Evolutionary conservation across 1,139 yeast genomes (phyloP).

Genomic region (Blastobotrys apis): DNA sequence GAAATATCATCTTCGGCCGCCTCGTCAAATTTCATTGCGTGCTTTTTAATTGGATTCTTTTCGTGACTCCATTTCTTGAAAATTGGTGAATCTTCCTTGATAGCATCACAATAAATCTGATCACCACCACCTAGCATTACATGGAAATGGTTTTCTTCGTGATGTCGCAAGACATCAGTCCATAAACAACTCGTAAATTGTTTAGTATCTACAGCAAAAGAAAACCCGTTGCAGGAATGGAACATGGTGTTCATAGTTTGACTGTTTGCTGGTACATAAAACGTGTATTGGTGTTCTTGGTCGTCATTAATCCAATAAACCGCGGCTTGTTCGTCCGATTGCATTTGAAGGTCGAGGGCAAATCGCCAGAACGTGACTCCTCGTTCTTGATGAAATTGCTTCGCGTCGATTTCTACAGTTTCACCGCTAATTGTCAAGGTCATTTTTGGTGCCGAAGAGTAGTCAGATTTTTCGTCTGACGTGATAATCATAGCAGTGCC

Average conservation of each 20-base stretch:
- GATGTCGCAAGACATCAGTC: constrained; percentile 75
- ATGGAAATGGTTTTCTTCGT: constrained; percentile 62
- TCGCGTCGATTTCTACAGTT: constrained; percentile 18
- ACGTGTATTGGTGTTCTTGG: constrained; percentile 43
- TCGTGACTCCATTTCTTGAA: constrained; percentile 58
- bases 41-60: constrained; percentile 46
- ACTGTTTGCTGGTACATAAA: constrained; percentile 52
- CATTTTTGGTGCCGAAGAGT: constrained; percentile 21
- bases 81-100: constrained; percentile 51
- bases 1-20: constrained; percentile 54
- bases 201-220: constrained; percentile 63
- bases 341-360: constrained; percentile 47
- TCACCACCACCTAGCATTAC: constrained; percentile 98
- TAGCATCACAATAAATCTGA: constrained; percentile 84
- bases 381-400: constrained; percentile 43
- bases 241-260: constrained; percentile 77
- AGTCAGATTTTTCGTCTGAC: constrained; percentile 38
- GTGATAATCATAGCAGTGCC: constrained; percentile 63
- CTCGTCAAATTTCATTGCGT: constrained; percentile 41
- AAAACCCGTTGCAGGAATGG: constrained; percentile 91
- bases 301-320: constrained; percentile 53
- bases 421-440: constrained; percentile 9
- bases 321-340: constrained; percentile 51
- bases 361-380: constrained; percentile 63
- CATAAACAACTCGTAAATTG: constrained; percentile 72